Conservation (phyloP, 2,329 filamentous ascomycete species). For the Arthrobotrys megalospora region DNA sequence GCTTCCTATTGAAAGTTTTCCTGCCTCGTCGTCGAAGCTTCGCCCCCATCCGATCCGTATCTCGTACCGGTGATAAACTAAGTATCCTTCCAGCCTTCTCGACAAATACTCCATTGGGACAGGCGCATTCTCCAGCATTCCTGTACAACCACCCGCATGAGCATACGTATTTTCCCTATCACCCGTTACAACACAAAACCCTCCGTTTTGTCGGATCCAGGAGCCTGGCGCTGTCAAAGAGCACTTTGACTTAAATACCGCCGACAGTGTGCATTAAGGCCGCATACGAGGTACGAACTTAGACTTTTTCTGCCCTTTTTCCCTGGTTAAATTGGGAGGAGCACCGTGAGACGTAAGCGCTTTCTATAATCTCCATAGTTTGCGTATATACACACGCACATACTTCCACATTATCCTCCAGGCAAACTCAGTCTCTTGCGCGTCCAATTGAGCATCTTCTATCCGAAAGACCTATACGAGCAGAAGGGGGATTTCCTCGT, state of each 20-base stretch:
- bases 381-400: constrained; percentile 13
- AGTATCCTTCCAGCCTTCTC: constrained; percentile 29
- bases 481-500: constrained; percentile 1
- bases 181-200: constrained; percentile 52
- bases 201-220: constrained; percentile 28
- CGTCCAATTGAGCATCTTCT: constrained; percentile 45
- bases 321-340: constrained; percentile 25
- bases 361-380: constrained; percentile 42
- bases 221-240: constrained; percentile 6
- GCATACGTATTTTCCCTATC: constrained; percentile 51
- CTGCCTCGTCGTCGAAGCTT: constrained; percentile 23
- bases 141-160: constrained; percentile 54
- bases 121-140: constrained; percentile 27
- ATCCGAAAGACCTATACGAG: constrained; percentile 12
- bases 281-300: constrained; percentile 28
- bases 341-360: constrained; percentile 55
- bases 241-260: constrained; percentile 5
- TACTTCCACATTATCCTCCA: background rate
- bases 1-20: constrained; percentile 19
- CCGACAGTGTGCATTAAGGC: constrained; percentile 5
- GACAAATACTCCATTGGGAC: constrained; percentile 32
- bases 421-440: constrained; percentile 39
- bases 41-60: constrained; percentile 15
- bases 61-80: constrained; percentile 11
- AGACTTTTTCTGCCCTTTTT: background rate